Percentiles rank a stretch among this genome's conserved stretches.
Conservation (phyloP, 2,329 filamentous ascomycete genomes). For the Zymoseptoria ardabiliae region DNA sequence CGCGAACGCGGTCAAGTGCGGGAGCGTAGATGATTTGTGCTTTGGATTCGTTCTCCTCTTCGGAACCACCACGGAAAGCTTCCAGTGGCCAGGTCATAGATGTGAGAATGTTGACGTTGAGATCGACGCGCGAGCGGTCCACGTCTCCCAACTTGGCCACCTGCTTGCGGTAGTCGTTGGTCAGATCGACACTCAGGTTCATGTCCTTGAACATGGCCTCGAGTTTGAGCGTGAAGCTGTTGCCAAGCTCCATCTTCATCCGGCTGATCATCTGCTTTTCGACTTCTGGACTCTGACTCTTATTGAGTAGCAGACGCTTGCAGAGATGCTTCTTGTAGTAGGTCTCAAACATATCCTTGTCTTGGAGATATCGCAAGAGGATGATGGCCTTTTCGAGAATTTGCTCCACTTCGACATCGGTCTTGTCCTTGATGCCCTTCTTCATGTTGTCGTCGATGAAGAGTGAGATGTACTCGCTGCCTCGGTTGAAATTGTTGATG, state of each 20-base stretch:
- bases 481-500: slow-evolving; percentile 77
- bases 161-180: slow-evolving; percentile 65
- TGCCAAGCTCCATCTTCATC: slow-evolving; percentile 95
- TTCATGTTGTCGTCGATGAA: slow-evolving; percentile 97
- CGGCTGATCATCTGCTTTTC: slow-evolving; percentile 93
- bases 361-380: slow-evolving; percentile 77
- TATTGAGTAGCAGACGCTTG: slow-evolving; percentile 76
- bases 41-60: slow-evolving; percentile 42
- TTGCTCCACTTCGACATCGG: slow-evolving; percentile 74
- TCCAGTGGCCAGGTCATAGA: slow-evolving; percentile 94
- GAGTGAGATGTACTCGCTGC: slow-evolving; percentile 86
- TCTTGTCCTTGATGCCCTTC: slow-evolving; percentile 87
- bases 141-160: slow-evolving; percentile 51
- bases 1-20: slow-evolving; percentile 66
- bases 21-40: slow-evolving; percentile 63
- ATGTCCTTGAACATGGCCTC: slow-evolving; percentile 99
- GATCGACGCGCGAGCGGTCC: slow-evolving; percentile 61
- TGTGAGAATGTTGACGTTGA: slow-evolving; percentile 78
- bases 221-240: slow-evolving; percentile 84
- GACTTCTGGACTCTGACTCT: slow-evolving; percentile 82
- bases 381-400: slow-evolving; percentile 85
- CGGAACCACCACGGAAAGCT: slow-evolving; percentile 60
- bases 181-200: slow-evolving; percentile 77
- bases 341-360: slow-evolving; percentile 90
- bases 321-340: slow-evolving; percentile 98